Conservation (phyloP, 495 filamentous ascomycete genomes). For the Aspergillus ostianus region DNA sequence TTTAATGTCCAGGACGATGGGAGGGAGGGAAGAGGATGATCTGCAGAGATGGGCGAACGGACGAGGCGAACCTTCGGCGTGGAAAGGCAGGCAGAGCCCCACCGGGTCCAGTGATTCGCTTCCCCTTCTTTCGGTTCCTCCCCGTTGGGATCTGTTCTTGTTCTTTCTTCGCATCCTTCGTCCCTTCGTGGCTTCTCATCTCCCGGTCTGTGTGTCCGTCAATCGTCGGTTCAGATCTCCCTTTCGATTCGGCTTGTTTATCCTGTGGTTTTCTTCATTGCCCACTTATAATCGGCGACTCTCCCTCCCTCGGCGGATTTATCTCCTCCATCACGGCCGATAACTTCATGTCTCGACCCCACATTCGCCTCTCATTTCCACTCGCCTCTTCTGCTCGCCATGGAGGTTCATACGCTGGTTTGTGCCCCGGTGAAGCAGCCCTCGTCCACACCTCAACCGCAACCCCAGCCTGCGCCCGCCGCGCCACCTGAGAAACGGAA, state of each 20-base stretch:
- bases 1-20: not conserved
- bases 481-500: constrained; percentile 32
- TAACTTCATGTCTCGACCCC: constrained; percentile 28
- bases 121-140: constrained; percentile 5
- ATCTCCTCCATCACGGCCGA: constrained; percentile 1
- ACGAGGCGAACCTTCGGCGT: not conserved
- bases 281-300: not conserved
- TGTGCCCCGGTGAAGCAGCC: constrained; percentile 25
- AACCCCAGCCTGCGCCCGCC: constrained; percentile 12
- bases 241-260: too few relatives aligned
- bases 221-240: not conserved
- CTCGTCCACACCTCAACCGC: constrained; percentile 15
- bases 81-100: constrained; percentile 3
- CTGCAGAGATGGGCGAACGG: not conserved
- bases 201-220: constrained; percentile 1
- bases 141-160: not conserved
- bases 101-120: constrained; percentile 5
- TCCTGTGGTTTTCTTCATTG: not conserved
- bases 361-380: constrained; percentile 9
- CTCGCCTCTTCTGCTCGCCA: constrained; percentile 18
- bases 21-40: not conserved
- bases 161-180: not conserved
- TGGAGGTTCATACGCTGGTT: constrained; percentile 34
- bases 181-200: not conserved
- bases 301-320: constrained; percentile 7